Conservation (phyloP, 176 grass and related monocot species). For the Zea mays region Zm-B73-REFERENCE-NAM-5.0 NC_050096.1:205856001-205856500, state of each 20-base stretch:
- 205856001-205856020: constrained; percentile 96
- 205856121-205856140: background rate
- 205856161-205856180: constrained; percentile 20
- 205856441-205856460: no score
- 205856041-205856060: constrained; percentile 27
- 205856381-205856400: no score
- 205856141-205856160: constrained; percentile 20
- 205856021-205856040: constrained; percentile 87
- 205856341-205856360: no score
- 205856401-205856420: no score
- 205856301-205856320: constrained; percentile 10
- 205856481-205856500: no score
- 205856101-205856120: background rate
- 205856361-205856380: no score
- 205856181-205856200: background rate
- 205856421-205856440: no score
- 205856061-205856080: constrained; percentile 6
- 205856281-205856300: background rate
- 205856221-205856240: constrained; percentile 15
- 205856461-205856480: no score
- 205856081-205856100: background rate
- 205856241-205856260: background rate
- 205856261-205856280: background rate
- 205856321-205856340: background rate
- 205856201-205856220: background rate